Base-by-base conservation (phyloP, 2,329 filamentous ascomycete species). In the Tympanopsis confertula region DNA sequence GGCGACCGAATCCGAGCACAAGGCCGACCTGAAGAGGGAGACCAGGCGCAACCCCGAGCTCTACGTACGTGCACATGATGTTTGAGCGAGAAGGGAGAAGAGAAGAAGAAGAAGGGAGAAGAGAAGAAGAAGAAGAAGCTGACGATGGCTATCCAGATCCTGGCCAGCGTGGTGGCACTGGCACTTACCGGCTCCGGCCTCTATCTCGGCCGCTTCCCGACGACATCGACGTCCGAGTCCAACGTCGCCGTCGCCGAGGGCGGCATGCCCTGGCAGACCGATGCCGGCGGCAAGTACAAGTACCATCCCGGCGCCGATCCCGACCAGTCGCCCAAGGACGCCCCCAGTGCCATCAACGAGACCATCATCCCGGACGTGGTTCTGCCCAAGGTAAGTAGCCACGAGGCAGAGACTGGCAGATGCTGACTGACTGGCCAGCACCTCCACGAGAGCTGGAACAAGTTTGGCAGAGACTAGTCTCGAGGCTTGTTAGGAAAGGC, bases 291-390 rank as follows among this genome's bases (percentile, higher is more conserved):
- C 57, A 83, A 86, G 63, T 77, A 79, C 72, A 71, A 78, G 61
- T 86, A 86, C 66, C 77, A 86, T 69, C 87, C 88, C 42, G 84
- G 86, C 52, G 91, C 87, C 52, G 86, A 96, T 65, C 64, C 71
- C 55, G 78, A 56, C 62, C 69, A 78, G 55, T 66, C 75, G 44
- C 82, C 84, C 59, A 86, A 82, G 69, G 86, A 95, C 54, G 91
- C 91, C 44, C 91, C 91, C 48, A 94, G 86, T 61, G 91, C 91
- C 46, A 68, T 98, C 65, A 94, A 98, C 73, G 84, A 83, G 47
- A 88, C 95, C 51, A 81, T 98, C 57, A 72, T 98, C 39, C 91
- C 91, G 53, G 82, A 94, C 56, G 88, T 98, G 56, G 91, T 81
- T 55, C 71, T 96, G 50, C 88, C 91, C 57, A 87, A 82, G 80